Conservation (phyloP, 192 early-diverging fungal species). For the Entomortierella beljakovae region DNA sequence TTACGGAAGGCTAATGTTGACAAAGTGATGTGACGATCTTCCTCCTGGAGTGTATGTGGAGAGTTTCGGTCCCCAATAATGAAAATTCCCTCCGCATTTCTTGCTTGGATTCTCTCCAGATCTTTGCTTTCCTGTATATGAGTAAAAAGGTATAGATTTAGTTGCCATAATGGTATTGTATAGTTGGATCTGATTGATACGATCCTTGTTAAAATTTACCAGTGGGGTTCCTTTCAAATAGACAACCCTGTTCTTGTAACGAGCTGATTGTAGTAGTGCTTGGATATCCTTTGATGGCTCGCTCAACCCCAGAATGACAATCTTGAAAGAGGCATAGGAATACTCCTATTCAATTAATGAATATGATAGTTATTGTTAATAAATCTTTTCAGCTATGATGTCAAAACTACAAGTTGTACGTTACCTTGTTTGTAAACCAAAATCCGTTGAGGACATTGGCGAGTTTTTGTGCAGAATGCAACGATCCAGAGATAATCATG, state of each 20-base stretch:
- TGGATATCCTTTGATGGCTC: constrained; percentile 50
- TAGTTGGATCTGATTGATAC: background rate
- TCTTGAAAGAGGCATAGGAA: constrained; percentile 43
- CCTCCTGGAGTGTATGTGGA: constrained; percentile 33
- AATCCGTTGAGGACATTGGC: constrained; percentile 53
- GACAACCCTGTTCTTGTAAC: constrained; percentile 51
- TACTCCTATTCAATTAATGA: constrained; percentile 35
- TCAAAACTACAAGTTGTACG: background rate
- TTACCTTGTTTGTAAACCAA: constrained; percentile 55
- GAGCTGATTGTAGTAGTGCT: constrained; percentile 42
- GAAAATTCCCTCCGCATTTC: constrained; percentile 48
- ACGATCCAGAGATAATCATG: constrained; percentile 62
- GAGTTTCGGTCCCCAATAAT: constrained; percentile 52
- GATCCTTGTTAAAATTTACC: constrained; percentile 9
- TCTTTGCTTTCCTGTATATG: constrained; percentile 44
- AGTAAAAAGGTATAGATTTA: background rate
- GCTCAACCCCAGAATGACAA: constrained; percentile 46
- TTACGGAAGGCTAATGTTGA: constrained; percentile 51
- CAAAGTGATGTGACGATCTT: constrained; percentile 48
- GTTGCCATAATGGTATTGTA: background rate
- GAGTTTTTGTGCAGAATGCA: constrained; percentile 56
- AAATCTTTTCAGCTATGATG: background rate
- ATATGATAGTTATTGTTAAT: background rate
- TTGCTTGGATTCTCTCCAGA: constrained; percentile 48
- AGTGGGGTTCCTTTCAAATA: constrained; percentile 49